Conservation (phyloP, 2,329 filamentous ascomycete genomes). For the Hypoxylon rubiginosum region DNA sequence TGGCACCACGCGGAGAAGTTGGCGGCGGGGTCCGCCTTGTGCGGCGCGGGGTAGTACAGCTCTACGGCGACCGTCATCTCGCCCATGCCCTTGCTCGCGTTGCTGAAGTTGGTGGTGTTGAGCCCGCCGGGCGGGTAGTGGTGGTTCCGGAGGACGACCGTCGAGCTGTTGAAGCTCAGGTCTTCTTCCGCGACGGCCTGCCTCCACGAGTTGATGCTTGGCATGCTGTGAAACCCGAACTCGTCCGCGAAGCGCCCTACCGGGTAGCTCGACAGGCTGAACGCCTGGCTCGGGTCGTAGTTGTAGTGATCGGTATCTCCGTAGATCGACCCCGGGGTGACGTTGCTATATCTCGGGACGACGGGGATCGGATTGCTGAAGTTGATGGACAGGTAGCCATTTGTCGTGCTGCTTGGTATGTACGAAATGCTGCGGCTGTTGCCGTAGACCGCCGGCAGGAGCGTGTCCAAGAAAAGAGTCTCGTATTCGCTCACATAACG, state of each 20-base stretch:
- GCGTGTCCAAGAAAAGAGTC: conserved; percentile 66
- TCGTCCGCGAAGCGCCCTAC: conserved; percentile 73
- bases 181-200: conserved; percentile 65
- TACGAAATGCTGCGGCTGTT: conserved; percentile 73
- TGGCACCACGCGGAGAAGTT: conserved; percentile 74
- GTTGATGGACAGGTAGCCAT: conserved; percentile 69
- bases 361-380: conserved; percentile 66
- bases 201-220: conserved; percentile 69
- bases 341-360: conserved; percentile 68
- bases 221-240: conserved; percentile 75
- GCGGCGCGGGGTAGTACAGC: conserved; percentile 68
- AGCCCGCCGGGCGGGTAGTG: conserved; percentile 67
- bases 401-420: conserved; percentile 70
- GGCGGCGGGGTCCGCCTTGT: conserved; percentile 64
- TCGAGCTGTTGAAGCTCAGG: conserved; percentile 69
- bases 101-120: conserved; percentile 60
- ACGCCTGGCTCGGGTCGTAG: conserved; percentile 65
- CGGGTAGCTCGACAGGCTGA: conserved; percentile 68
- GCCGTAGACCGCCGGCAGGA: conserved; percentile 68
- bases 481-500: conserved; percentile 67
- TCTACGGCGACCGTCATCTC: conserved; percentile 71
- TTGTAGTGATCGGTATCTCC: conserved; percentile 73
- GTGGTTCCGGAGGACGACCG: conserved; percentile 69
- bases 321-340: conserved; percentile 66
- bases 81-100: conserved; percentile 60